These are phyloP conservation scores for Trichosporon sp. DNA, from an alignment of 1,284 basidiomycete species.

Conservation along the genomic window DNA sequence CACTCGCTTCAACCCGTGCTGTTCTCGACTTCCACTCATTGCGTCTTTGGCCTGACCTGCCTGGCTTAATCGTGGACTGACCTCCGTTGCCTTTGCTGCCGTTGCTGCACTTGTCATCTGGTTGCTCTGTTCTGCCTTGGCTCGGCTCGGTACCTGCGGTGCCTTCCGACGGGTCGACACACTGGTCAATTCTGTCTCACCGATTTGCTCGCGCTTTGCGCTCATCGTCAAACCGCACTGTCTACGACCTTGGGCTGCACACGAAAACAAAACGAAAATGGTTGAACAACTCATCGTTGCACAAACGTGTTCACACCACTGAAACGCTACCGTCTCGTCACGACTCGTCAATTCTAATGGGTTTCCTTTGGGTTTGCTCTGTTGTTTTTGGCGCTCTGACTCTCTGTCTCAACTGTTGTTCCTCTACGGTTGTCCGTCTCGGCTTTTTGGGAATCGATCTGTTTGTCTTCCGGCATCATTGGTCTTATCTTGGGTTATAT, in stretches of 20 bases:
- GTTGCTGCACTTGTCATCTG: constrained; percentile 16
- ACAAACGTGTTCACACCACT: constrained; percentile 14
- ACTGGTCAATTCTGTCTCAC: constrained; percentile 13
- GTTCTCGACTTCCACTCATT: constrained; percentile 17
- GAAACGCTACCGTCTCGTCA: constrained; percentile 9
- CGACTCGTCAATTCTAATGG: constrained; percentile 17
- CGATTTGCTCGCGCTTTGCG: constrained; percentile 13
- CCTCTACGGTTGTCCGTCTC: constrained; percentile 1
- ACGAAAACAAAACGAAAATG: constrained; percentile 6
- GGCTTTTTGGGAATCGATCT: constrained; percentile 10
- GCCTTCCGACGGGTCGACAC: constrained; percentile 16
- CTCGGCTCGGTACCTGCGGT: constrained; percentile 20
- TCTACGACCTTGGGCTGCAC: constrained; percentile 11
- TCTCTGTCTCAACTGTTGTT: constrained; percentile 20
- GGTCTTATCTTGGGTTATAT: neutral
- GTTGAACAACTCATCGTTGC: constrained; percentile 11
- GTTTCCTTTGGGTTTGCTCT: constrained; percentile 10
- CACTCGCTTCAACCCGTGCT: constrained; percentile 12
- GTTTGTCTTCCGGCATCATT: constrained; percentile 17
- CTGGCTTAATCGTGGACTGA: constrained; percentile 20
- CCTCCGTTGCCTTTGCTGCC: constrained; percentile 20
- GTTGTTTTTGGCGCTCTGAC: constrained; percentile 18
- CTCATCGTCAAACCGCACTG: constrained; percentile 5
- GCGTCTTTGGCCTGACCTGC: constrained; percentile 29
- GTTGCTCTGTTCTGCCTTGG: constrained; percentile 24